A percentile compares a stretch with the other conserved stretches of the same genome.
Evolutionary conservation across 345 rosid genomes (phyloP).

Genomic region (Turritis glabra): DNA sequence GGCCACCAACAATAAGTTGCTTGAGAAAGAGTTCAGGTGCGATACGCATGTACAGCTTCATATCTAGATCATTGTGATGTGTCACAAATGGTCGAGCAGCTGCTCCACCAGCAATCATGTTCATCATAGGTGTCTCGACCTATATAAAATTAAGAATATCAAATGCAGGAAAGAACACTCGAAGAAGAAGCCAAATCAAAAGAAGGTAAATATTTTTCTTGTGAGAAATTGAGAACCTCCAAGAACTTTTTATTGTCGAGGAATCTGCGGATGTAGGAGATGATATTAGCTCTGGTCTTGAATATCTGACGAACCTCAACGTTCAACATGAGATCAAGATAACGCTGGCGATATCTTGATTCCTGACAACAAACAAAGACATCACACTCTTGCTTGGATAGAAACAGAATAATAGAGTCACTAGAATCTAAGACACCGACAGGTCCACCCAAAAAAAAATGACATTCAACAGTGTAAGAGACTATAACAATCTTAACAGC

Average conservation of each 20-base stretch:
- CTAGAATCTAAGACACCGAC: background rate
- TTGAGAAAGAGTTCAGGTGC: conserved; percentile 95
- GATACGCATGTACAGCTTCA: conserved; percentile 90
- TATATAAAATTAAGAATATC: conserved; percentile 15
- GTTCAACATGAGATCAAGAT: conserved; percentile 87
- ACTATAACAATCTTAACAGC: background rate
- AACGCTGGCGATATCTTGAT: conserved; percentile 89
- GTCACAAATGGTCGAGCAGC: conserved; percentile 96
- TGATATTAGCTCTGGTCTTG: conserved; percentile 66
- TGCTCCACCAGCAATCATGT: conserved; percentile 98
- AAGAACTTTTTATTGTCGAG: conserved; percentile 69
- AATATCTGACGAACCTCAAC: conserved; percentile 73
- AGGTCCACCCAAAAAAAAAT: background rate
- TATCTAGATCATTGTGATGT: conserved; percentile 87
- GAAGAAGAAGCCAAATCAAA: background rate
- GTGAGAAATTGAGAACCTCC: conserved; percentile 54
- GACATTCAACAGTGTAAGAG: conserved; percentile 8
- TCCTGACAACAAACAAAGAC: conserved; percentile 49
- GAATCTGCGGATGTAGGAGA: conserved; percentile 62
- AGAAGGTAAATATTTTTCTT: background rate
- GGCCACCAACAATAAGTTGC: conserved; percentile 92
- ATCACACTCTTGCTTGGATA: background rate
- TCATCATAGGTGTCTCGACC: conserved; percentile 99
- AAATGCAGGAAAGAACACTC: background rate
- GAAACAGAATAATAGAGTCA: background rate